A percentile compares a stretch with the other conserved stretches of the same genome.
These are phyloP conservation scores for Senna tora DNA, from an alignment of 306 rosid genomes.

Conservation along the genomic window DNA sequence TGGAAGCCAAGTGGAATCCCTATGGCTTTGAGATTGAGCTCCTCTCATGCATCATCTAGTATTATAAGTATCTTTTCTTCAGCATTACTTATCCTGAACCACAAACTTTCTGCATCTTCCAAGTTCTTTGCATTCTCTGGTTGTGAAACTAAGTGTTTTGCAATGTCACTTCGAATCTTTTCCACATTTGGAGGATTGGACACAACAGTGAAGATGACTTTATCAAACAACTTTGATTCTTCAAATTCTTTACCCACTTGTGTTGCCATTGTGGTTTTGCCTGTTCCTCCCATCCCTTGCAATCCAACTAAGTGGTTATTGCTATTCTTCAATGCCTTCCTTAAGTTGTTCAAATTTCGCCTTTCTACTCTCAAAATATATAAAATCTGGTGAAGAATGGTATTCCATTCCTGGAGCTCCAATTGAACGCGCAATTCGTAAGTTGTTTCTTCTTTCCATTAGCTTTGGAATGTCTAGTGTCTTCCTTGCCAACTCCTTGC, in stretches of 20 bases:
- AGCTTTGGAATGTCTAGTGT: background rate
- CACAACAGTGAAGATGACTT: conserved; percentile 15
- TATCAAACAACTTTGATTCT: conserved; percentile 18
- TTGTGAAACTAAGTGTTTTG: background rate
- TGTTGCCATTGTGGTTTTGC: conserved; percentile 6
- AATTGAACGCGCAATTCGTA: background rate
- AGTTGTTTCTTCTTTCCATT: background rate
- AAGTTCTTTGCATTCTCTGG: background rate
- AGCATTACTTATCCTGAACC: background rate
- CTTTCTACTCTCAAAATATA: conserved; percentile 10
- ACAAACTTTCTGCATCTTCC: conserved; percentile 2
- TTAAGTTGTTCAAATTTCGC: background rate
- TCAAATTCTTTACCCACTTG: background rate
- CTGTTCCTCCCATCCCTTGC: background rate
- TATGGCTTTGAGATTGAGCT: conserved; percentile 13
- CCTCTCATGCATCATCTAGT: conserved; percentile 39
- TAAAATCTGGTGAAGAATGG: background rate
- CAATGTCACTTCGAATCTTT: conserved; percentile 35
- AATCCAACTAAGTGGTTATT: background rate
- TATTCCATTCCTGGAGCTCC: background rate
- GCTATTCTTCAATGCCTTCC: background rate
- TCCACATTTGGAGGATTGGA: background rate
- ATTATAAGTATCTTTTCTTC: conserved; percentile 28
- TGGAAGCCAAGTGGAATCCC: conserved; percentile 29
- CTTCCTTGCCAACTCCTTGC: background rate